A percentile compares a stretch with the other conserved stretches of the same genome.
These are phyloP conservation scores for Erysiphe pulchra DNA, from an alignment of 2,329 filamentous ascomycete species.

Conservation along the genomic window DNA sequence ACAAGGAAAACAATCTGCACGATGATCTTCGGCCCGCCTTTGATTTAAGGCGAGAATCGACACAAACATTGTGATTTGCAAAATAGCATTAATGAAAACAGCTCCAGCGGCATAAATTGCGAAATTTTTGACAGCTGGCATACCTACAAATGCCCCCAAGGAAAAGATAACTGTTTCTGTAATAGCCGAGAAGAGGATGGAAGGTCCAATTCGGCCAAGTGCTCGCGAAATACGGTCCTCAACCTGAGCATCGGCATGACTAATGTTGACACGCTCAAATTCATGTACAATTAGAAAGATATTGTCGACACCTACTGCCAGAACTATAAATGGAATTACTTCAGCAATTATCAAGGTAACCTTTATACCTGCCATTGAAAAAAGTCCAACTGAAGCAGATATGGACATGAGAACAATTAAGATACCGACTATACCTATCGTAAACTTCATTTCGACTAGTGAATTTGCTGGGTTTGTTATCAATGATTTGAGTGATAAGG, in stretches of 20 bases:
- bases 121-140: conserved; percentile 96
- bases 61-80: conserved; percentile 93
- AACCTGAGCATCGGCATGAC: conserved; percentile 68
- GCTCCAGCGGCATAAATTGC: conserved; percentile 89
- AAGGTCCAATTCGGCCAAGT: conserved; percentile 88
- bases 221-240: conserved; percentile 68
- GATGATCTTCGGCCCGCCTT: conserved; percentile 60
- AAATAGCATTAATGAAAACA: conserved; percentile 86
- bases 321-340: conserved; percentile 89
- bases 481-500: conserved; percentile 49
- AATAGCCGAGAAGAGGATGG: conserved; percentile 79
- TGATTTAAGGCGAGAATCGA: conserved; percentile 83
- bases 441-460: conserved; percentile 89
- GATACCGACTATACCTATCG: conserved; percentile 82
- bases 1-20: conserved; percentile 83
- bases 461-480: conserved; percentile 60
- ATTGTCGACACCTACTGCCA: conserved; percentile 94
- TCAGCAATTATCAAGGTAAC: conserved; percentile 95
- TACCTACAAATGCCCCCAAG: conserved; percentile 77
- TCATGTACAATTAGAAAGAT: conserved; percentile 98
- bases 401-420: conserved; percentile 95
- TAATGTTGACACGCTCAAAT: conserved; percentile 83
- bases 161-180: conserved; percentile 89
- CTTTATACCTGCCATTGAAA: conserved; percentile 76
- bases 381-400: conserved; percentile 77